Base-by-base conservation (phyloP, 2,329 filamentous ascomycete species). In the Colletotrichum cuscutae region DNA sequence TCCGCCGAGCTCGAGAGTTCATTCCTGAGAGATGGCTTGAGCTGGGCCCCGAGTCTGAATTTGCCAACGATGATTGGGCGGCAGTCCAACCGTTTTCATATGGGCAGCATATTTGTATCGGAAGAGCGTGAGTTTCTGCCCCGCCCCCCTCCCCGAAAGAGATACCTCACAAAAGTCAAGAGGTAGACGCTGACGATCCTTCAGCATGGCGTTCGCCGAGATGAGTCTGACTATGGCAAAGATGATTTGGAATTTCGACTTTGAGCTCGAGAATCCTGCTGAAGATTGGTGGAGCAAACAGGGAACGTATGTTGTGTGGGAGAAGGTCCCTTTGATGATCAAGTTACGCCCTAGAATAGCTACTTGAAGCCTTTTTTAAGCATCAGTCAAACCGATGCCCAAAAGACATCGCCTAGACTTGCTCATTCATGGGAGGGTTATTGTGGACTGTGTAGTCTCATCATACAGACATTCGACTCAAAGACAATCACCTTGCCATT, bases 21-120 rank as follows among this genome's bases (percentile, higher is more conserved):
- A 35, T 52, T 35, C 64, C 64, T 24, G 64, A 67, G 64, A 54
- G 64, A 32, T 67, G 54, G 53, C 35, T 60, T 22, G 54, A 67
- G 19, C 62, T 37, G n/a, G 30, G 42, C 4, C 46, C 62, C 1
- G 58, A 7, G 5, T 37, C 62, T 1, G 62, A 65, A 11, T 65
- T 65, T 2, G 30, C 22, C 2, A 28, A 22, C 6, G 62, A 57
- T 13, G 62, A 57, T 22, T 28, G 37, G n/a, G 62, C 62, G 42
- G 62, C 62, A 15, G 35, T 86, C 65, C 84, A 88, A 76, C 84
- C 87, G 1, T 88, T 89, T 71, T 82, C 83, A 4, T 59, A 85
- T 4, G 86, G 87, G 0, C 83, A 86, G 5, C 78, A 86, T 1
- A 86, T 87, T 57, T 89, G 87, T 71, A 80, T 89, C 30, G 87